Evolutionary conservation across 2,329 filamentous ascomycete species (phyloP), one percentile per base, ranked within the genome.

Genomic region (Fusarium hostae): DNA sequence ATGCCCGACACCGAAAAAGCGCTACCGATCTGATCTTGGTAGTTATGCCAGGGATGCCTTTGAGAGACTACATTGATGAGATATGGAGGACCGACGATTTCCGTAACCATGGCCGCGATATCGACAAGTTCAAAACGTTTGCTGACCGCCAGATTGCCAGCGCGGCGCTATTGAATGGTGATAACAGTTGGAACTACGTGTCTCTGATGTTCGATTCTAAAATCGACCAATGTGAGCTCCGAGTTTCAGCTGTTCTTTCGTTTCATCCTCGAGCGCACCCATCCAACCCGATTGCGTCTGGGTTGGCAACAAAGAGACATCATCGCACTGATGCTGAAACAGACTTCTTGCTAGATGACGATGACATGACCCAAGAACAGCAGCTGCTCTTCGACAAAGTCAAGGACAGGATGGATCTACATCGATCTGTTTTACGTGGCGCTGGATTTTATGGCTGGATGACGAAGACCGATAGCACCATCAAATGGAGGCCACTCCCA

Each of bases 361-460:
- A 47, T 5, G 1, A 58, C 2, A 9, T 40, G n/a, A 34, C 0
- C 1, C 1, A 2, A 1, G 6, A 28, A 3, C 18, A 57, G 12
- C 15, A 24, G 22, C 6, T 9, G 5, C 24, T 35, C 0, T 3
- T 43, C 6, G 24, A 24, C 3, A 1, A 34, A 5, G 24, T 67
- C 13, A 24, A 55, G 1, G 52, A 61, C 10, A 41, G 26, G 1
- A 69, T 66, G 68, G 51, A 9, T 28, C 59, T 71, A 2, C 67
- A 73, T n/a, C 61, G 65, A 9, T 65, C 51, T 4, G 41, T 74
- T 4, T 10, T 74, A 11, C 56, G 65, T 10, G 71, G 73, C 2
- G 54, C 34, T 0, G 67, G 74, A 2, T 74, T 71, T n/a, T 55
- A 50, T 6, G 26, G 37, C 2, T 60, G 48, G 59, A 54, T 41